Percentiles rank a stretch among this genome's conserved stretches.
These are phyloP conservation scores for Fusarium devonianum DNA, from an alignment of 2,329 filamentous ascomycete species.

Conservation along the genomic window DNA sequence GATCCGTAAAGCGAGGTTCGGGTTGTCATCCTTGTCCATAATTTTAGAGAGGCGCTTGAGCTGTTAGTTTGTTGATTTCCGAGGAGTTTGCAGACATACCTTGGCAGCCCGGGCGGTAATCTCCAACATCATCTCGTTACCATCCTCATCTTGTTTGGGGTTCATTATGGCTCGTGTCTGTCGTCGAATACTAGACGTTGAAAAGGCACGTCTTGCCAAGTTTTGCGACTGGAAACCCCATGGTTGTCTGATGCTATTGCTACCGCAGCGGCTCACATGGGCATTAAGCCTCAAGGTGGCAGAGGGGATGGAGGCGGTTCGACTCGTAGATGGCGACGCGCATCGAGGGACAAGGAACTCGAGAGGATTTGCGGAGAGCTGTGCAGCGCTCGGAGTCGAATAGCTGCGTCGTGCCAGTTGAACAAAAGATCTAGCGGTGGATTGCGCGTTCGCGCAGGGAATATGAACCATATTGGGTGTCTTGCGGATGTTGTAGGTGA, in stretches of 20 bases:
- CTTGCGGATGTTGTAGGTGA: constrained; percentile 9
- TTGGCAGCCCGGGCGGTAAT: constrained; percentile 85
- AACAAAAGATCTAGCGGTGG: constrained; percentile 51
- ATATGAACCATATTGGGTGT: constrained; percentile 44
- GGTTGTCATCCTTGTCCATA: constrained; percentile 75
- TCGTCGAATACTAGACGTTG: constrained; percentile 45
- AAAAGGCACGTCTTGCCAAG: constrained; percentile 45
- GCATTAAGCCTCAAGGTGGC: not conserved
- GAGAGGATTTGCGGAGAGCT: constrained; percentile 42
- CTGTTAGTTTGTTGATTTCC: constrained; percentile 8
- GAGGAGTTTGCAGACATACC: constrained; percentile 54
- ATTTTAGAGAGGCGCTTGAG: constrained; percentile 76
- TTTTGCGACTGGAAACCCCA: constrained; percentile 10
- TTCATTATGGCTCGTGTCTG: constrained; percentile 68
- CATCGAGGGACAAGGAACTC: constrained; percentile 52
- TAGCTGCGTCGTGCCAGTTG: constrained; percentile 50
- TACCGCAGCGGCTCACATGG: not conserved
- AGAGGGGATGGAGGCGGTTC: not conserved
- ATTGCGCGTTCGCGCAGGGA: constrained; percentile 50
- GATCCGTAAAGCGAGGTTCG: constrained; percentile 85
- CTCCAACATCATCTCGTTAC: constrained; percentile 81
- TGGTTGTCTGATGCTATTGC: not conserved
- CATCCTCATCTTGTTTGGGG: constrained; percentile 80
- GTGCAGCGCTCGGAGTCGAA: constrained; percentile 36
- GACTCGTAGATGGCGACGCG: constrained; percentile 20